Conservation (phyloP, 805 yeast species). For the Yamadazyma olivae region DNA sequence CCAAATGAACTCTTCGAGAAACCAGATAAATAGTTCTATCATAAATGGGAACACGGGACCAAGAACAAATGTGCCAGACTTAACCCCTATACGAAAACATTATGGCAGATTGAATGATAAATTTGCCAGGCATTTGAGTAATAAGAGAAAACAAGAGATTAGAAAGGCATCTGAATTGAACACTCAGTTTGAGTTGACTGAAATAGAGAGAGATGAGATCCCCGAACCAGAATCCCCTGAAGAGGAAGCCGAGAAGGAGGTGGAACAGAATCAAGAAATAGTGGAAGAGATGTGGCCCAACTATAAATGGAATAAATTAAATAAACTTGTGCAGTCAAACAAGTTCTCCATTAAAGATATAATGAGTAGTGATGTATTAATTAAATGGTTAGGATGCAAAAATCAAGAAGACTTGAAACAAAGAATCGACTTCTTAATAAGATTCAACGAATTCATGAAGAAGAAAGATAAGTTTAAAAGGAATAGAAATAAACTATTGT, state of each 20-base stretch:
- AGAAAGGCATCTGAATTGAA: not conserved
- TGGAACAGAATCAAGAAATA: not conserved
- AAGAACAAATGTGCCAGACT: not conserved
- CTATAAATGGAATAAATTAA: constrained; percentile 31
- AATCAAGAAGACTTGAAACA: constrained; percentile 27
- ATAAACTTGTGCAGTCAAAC: constrained; percentile 24
- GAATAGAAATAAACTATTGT: not conserved
- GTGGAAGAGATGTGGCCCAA: constrained; percentile 21
- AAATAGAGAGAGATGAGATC: not conserved
- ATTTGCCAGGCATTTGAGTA: constrained; percentile 16
- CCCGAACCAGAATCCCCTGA: constrained; percentile 6
- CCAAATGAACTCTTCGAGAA: not conserved
- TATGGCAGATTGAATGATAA: constrained; percentile 16
- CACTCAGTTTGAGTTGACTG: constrained; percentile 3
- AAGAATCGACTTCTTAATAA: constrained; percentile 25
- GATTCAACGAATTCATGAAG: not conserved
- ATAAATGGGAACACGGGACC: constrained; percentile 1
- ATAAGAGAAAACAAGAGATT: constrained; percentile 6
- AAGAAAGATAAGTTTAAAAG: not conserved
- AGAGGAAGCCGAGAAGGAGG: constrained; percentile 3
- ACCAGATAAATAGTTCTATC: not conserved
- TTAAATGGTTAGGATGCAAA: constrained; percentile 19
- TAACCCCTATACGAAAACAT: constrained; percentile 13
- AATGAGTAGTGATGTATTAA: constrained; percentile 23
- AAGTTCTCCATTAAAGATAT: constrained; percentile 24